These are phyloP conservation scores for Chlamydomonas reinhardtii DNA, from an alignment of 163 green algal genomes.

Conservation along the genomic window DNA sequence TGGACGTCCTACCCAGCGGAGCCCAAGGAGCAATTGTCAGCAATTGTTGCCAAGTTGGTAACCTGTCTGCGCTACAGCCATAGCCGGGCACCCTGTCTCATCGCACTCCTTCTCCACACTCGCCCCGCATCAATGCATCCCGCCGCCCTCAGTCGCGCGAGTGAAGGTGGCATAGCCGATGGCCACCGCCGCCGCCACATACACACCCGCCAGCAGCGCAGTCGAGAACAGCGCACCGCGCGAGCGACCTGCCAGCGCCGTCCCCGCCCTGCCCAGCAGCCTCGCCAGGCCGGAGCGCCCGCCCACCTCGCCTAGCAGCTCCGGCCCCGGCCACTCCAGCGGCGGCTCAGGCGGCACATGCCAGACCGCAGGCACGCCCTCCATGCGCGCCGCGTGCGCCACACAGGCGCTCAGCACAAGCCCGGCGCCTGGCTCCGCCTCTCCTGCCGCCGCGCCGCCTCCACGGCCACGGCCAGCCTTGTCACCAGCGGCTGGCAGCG, in stretches of 20 bases:
- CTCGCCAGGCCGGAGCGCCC: not conserved
- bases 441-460: too few species aligned
- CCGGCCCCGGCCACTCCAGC: constrained; percentile 9
- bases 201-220: constrained; percentile 28
- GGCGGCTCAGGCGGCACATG: constrained; percentile 10
- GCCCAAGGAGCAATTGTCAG: too few species aligned
- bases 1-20: too few species aligned
- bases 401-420: constrained; percentile 22
- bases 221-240: constrained; percentile 1
- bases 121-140: too few species aligned
- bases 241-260: not conserved
- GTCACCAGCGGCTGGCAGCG: not conserved
- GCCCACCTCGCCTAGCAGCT: not conserved
- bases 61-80: too few species aligned
- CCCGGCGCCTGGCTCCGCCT: too few species aligned
- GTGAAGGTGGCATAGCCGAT: constrained; percentile 33
- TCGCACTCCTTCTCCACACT: too few species aligned
- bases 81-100: too few species aligned
- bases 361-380: not conserved
- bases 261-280: not conserved
- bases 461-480: not conserved
- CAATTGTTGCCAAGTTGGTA: too few species aligned
- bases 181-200: constrained; percentile 39
- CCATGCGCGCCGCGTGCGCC: constrained; percentile 37
- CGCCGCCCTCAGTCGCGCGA: not conserved